Evolutionary conservation across 2,329 filamentous ascomycete genomes (phyloP).

Genomic region (Colletotrichum navitas): DNA sequence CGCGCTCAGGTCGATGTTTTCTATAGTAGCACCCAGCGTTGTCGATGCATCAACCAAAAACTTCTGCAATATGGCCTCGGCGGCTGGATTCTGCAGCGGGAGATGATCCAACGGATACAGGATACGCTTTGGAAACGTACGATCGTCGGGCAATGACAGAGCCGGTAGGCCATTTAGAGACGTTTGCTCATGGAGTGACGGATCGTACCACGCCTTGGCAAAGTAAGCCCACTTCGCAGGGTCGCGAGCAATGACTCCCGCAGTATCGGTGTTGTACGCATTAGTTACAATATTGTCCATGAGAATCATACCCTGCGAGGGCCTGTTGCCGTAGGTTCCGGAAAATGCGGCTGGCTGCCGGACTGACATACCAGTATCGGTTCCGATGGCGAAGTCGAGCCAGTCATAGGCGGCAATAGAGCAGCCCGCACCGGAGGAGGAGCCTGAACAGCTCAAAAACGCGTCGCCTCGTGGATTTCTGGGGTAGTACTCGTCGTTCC

Average conservation of each 20-base stretch:
- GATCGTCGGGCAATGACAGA: slow-evolving; percentile 51
- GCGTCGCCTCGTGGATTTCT: slow-evolving; percentile 63
- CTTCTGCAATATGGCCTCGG: slow-evolving; percentile 52
- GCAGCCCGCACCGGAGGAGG: slow-evolving; percentile 47
- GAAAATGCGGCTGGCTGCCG: slow-evolving; percentile 47
- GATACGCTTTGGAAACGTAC: slow-evolving; percentile 53
- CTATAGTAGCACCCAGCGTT: slow-evolving; percentile 53
- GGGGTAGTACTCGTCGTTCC: slow-evolving; percentile 55
- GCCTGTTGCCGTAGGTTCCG: slow-evolving; percentile 48
- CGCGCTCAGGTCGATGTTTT: slow-evolving; percentile 54
- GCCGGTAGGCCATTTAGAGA: slow-evolving; percentile 54
- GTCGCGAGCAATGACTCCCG: slow-evolving; percentile 47
- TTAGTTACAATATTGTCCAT: slow-evolving; percentile 46
- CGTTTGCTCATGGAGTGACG: slow-evolving; percentile 50
- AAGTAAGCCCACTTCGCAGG: slow-evolving; percentile 50
- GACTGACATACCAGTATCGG: slow-evolving; percentile 47
- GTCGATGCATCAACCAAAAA: slow-evolving; percentile 53
- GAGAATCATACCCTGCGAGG: slow-evolving; percentile 46
- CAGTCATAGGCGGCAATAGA: slow-evolving; percentile 49
- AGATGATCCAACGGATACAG: slow-evolving; percentile 57
- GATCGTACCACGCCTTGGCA: slow-evolving; percentile 54
- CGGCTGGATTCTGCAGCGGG: slow-evolving; percentile 55
- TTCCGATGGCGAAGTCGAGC: slow-evolving; percentile 46
- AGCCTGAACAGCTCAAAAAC: slow-evolving; percentile 51
- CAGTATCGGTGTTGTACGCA: slow-evolving; percentile 46